phyloP scores from a whole-genome alignment of 75 land plant genomes.

The Cupressus sempervirens region DNA sequence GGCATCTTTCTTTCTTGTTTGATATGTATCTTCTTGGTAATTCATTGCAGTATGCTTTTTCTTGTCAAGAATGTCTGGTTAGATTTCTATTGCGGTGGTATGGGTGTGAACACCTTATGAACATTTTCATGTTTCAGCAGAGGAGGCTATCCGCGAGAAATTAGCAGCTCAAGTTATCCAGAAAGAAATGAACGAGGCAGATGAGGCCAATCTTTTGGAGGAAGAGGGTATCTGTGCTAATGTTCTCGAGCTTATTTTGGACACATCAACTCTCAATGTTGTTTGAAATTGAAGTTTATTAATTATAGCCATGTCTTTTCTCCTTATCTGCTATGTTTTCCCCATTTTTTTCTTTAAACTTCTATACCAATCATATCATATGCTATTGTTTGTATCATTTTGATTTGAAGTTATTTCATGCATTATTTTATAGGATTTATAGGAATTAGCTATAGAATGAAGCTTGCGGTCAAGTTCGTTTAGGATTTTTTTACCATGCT shows the following conservation, averaged over 20 bases:
- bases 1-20: not conserved
- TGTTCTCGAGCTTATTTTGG: not conserved
- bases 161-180: conserved; percentile 43
- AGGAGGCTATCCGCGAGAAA: conserved; percentile 52
- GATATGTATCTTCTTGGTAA: not conserved
- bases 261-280: not conserved
- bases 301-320: not conserved
- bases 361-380: not conserved
- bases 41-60: not conserved
- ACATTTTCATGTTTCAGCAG: conserved; percentile 30
- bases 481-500: not conserved
- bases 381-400: not conserved
- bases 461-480: not conserved
- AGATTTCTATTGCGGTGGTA: not conserved
- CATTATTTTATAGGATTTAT: not conserved
- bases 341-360: not conserved
- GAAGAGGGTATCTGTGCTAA: conserved; percentile 61
- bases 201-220: conserved; percentile 75
- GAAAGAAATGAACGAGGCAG: conserved; percentile 63
- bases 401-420: not conserved
- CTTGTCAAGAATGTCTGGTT: not conserved
- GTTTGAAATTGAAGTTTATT: not conserved
- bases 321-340: not conserved
- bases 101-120: conserved; percentile 5
- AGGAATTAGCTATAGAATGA: not conserved